phyloP scores from a whole-genome alignment of 768 basidiomycete genomes.

The Steccherinum ochraceum region DNA sequence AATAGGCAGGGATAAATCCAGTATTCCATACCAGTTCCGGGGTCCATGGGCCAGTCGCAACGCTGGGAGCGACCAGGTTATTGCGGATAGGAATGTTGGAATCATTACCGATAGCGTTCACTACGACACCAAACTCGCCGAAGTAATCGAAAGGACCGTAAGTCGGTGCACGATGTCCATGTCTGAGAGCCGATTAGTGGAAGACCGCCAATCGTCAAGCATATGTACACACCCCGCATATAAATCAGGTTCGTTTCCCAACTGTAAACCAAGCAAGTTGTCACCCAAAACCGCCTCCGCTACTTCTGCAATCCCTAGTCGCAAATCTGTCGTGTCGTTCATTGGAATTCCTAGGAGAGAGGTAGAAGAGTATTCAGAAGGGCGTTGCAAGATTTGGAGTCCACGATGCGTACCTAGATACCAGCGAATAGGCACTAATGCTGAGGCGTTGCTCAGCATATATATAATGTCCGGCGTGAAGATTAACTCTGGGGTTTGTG shows the following conservation, averaged over 20 bases:
- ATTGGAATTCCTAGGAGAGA: conserved; percentile 18
- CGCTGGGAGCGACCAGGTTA: conserved; percentile 26
- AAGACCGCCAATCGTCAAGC: not conserved
- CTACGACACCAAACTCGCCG: conserved; percentile 23
- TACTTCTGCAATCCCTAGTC: conserved; percentile 31
- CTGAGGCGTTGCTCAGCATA: conserved; percentile 39
- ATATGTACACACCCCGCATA: conserved; percentile 36
- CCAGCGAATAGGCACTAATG: conserved; percentile 40
- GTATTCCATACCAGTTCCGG: conserved; percentile 28
- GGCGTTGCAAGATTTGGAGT: not conserved
- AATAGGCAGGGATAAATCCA: conserved; percentile 21
- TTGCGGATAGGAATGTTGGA: conserved; percentile 17
- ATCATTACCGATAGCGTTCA: conserved; percentile 18
- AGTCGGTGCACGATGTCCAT: conserved; percentile 30
- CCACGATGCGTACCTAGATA: conserved; percentile 29
- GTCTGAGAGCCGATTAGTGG: conserved; percentile 13
- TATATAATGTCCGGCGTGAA: conserved; percentile 46
- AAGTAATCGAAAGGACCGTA: conserved; percentile 25
- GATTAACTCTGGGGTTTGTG: conserved; percentile 45
- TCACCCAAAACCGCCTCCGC: conserved; percentile 37
- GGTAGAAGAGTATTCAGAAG: not conserved
- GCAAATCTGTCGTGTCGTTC: conserved; percentile 22
- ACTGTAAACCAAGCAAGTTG: conserved; percentile 39
- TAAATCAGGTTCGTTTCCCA: conserved; percentile 56
- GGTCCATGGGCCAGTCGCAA: conserved; percentile 25